Conservation (phyloP, 2,329 filamentous ascomycete species). For the Diplodia scrobiculata region DNA sequence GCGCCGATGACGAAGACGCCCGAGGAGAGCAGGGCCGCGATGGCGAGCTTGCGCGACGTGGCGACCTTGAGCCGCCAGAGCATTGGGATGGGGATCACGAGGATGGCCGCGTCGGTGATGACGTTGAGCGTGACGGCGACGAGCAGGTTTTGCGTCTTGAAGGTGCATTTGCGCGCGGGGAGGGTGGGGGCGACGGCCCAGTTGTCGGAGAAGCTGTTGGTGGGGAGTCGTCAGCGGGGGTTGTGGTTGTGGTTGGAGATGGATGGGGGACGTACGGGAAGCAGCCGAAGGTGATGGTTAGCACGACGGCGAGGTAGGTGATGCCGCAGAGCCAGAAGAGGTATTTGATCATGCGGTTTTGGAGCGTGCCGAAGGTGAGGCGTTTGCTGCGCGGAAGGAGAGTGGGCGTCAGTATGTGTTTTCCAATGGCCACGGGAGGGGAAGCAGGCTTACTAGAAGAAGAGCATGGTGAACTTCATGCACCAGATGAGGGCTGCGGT, state of each 20-base stretch:
- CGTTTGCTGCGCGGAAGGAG: constrained; percentile 32
- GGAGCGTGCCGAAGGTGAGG: constrained; percentile 40
- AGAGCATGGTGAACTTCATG: constrained; percentile 39
- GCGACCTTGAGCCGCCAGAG: constrained; percentile 41
- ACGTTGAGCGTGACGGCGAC: constrained; percentile 40
- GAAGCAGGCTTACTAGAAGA: constrained; percentile 33
- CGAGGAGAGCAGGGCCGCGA: constrained; percentile 41
- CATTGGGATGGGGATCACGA: constrained; percentile 42
- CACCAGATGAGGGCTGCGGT: constrained; percentile 43
- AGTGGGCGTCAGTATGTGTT: not conserved
- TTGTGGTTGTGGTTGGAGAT: too few relatives aligned
- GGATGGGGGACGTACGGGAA: constrained; percentile 30
- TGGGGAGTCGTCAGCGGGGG: too few relatives aligned
- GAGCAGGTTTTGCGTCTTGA: constrained; percentile 40
- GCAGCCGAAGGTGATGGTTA: constrained; percentile 40
- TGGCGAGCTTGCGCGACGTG: constrained; percentile 39
- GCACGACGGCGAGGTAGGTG: constrained; percentile 40
- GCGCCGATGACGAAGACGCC: constrained; percentile 44
- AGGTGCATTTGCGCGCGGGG: constrained; percentile 37
- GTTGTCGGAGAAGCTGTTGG: constrained; percentile 33
- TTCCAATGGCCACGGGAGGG: constrained; percentile 30
- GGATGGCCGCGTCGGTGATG: constrained; percentile 40
- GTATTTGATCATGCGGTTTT: constrained; percentile 39
- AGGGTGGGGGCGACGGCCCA: constrained; percentile 37
- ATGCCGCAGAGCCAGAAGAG: constrained; percentile 36